These are phyloP conservation scores for Cardiosporidium cionae DNA, from an alignment of 169 alveolate genomes.

Conservation along the genomic window DNA sequence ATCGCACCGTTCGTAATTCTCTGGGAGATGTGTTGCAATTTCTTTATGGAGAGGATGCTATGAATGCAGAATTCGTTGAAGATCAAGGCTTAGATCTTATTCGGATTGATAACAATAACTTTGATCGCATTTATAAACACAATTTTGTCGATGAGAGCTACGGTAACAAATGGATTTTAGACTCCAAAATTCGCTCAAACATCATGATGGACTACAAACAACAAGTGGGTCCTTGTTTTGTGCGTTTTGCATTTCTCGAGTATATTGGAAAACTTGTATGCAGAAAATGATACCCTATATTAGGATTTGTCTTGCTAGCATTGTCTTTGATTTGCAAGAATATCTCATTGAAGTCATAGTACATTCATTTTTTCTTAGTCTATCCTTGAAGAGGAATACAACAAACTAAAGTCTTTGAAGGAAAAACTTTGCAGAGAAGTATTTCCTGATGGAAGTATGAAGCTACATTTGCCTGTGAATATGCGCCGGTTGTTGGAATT, in stretches of 20 bases:
- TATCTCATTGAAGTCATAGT: too few relatives aligned
- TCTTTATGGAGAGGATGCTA: constrained; percentile 99
- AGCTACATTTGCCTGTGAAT: constrained; percentile 94
- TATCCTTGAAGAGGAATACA: constrained; percentile 33
- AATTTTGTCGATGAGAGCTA: constrained; percentile 57
- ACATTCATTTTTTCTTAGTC: too few relatives aligned
- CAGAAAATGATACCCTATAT: too few relatives aligned
- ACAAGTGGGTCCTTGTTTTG: too few relatives aligned
- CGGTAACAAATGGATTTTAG: constrained; percentile 55
- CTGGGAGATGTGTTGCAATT: constrained; percentile 93
- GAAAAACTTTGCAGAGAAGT: constrained; percentile 49
- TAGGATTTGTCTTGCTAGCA: too few relatives aligned
- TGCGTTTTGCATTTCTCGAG: too few relatives aligned
- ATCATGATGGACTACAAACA: constrained; percentile 55
- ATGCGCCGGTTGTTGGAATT: constrained; percentile 58
- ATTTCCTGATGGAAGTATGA: constrained; percentile 85
- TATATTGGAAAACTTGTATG: too few relatives aligned
- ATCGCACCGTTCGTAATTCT: constrained; percentile 95
- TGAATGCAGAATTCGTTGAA: constrained; percentile 98
- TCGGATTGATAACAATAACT: constrained; percentile 76
- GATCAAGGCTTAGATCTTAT: constrained; percentile 88
- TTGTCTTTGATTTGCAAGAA: too few relatives aligned
- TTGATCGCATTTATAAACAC: constrained; percentile 55
- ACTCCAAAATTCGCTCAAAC: constrained; percentile 41
- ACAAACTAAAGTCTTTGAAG: constrained; percentile 15